Evolutionary conservation across 1,284 basidiomycete genomes (phyloP).

Genomic region (Hypsizygus ulmarius): DNA sequence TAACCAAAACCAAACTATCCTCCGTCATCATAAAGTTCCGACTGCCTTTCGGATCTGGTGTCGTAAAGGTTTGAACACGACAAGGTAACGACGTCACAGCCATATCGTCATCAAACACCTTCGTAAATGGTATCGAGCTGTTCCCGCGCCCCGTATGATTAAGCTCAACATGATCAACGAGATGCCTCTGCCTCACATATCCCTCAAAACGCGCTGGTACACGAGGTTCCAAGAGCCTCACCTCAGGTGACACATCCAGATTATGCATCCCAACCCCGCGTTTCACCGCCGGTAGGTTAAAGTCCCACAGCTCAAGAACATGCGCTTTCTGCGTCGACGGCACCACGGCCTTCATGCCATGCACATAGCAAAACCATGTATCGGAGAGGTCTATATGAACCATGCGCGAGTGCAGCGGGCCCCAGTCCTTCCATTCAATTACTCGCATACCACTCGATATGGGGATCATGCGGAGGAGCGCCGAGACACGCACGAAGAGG

Average conservation of each 20-base stretch:
- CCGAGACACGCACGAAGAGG: slow-evolving; percentile 8
- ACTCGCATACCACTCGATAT: background rate
- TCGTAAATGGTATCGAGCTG: too few species aligned
- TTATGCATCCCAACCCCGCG: background rate
- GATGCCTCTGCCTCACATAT: background rate
- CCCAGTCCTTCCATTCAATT: slow-evolving; percentile 14
- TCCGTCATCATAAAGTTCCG: slow-evolving; percentile 3
- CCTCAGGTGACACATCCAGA: background rate
- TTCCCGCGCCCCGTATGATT: background rate
- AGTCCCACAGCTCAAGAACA: slow-evolving; percentile 7
- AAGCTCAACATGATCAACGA: background rate
- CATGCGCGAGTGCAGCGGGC: slow-evolving; percentile 9
- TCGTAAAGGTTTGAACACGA: background rate
- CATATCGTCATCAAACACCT: background rate
- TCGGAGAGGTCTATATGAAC: slow-evolving; percentile 4
- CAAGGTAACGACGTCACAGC: slow-evolving; percentile 1
- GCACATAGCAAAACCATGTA: slow-evolving; percentile 17
- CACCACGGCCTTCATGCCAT: slow-evolving; percentile 13
- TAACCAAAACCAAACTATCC: slow-evolving; percentile 1
- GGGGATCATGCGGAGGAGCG: background rate
- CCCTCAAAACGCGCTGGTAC: background rate
- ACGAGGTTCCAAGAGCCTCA: background rate
- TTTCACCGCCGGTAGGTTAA: slow-evolving; percentile 4
- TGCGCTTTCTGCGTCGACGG: background rate
- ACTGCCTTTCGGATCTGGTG: background rate